These are phyloP conservation scores for Talaromyces sp. DNA, from an alignment of 2,329 filamentous ascomycete species.

Conservation along the genomic window DNA sequence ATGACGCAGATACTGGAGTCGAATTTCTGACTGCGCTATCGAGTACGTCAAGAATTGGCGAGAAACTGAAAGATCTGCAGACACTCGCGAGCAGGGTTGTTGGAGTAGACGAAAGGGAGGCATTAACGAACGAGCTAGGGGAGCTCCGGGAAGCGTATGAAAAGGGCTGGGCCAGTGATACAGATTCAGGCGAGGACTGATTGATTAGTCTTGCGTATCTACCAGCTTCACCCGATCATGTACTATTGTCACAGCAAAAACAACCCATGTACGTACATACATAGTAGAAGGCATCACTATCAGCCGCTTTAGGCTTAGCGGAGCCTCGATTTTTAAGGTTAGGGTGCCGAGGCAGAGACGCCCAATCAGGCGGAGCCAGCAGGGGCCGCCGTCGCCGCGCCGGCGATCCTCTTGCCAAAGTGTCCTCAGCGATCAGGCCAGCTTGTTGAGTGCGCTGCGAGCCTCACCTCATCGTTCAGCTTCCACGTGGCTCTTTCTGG, in stretches of 20 bases:
- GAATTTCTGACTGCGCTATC: slow-evolving; percentile 56
- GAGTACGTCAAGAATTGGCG: slow-evolving; percentile 68
- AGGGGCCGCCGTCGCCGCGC: background rate
- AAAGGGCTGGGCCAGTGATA: slow-evolving; percentile 76
- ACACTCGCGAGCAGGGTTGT: slow-evolving; percentile 58
- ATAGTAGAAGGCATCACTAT: background rate
- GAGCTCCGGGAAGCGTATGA: slow-evolving; percentile 84
- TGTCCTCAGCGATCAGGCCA: slow-evolving; percentile 10
- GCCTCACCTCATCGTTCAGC: background rate
- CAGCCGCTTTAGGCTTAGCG: background rate
- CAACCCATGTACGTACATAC: background rate
- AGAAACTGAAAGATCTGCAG: slow-evolving; percentile 62
- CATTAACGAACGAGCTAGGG: slow-evolving; percentile 72
- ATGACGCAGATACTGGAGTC: slow-evolving; percentile 39
- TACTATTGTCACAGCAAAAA: background rate
- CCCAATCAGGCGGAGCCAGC: background rate
- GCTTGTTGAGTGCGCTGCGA: background rate
- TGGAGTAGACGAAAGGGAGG: slow-evolving; percentile 73
- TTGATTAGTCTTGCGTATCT: slow-evolving; percentile 15
- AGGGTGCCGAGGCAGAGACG: background rate
- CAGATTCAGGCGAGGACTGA: slow-evolving; percentile 37
- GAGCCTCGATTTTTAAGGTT: slow-evolving; percentile 2
- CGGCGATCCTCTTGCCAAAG: slow-evolving; percentile 12
- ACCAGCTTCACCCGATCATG: background rate
- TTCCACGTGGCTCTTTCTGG: slow-evolving; percentile 7